These are phyloP conservation scores for Scenedesmus sp. DNA, from an alignment of 163 green algal species.

Conservation along the genomic window DNA sequence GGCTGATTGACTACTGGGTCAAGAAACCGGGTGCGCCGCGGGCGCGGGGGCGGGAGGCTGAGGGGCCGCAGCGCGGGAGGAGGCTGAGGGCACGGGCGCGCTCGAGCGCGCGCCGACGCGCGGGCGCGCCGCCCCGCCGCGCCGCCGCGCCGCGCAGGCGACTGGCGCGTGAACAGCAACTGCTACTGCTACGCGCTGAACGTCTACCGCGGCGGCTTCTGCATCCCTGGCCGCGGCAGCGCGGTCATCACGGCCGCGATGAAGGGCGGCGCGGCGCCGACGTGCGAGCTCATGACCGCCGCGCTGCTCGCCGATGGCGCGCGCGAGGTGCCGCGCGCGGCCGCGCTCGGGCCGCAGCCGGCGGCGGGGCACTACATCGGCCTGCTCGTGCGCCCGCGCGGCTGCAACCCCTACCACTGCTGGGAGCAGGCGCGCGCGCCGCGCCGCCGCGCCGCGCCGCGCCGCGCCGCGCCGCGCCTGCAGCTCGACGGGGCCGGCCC, in stretches of 20 bases:
- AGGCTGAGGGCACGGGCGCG: too few species aligned
- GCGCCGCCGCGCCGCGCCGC: too few species aligned
- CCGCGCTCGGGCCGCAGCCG: background rate
- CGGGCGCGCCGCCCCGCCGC: too few species aligned
- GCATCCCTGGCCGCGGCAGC: background rate
- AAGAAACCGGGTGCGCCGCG: constrained; percentile 15
- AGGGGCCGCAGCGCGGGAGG: background rate
- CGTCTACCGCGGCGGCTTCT: constrained; percentile 19
- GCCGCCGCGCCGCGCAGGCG: too few species aligned
- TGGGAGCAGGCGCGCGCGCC: constrained; percentile 23
- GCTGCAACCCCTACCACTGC: constrained; percentile 36
- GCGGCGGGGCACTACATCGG: constrained; percentile 21
- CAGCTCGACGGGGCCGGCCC: too few species aligned
- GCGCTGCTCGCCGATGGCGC: constrained; percentile 16
- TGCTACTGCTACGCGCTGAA: constrained; percentile 29
- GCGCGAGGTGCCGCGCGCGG: background rate
- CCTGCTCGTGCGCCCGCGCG: background rate
- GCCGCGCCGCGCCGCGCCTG: too few species aligned
- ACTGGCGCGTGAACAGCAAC: constrained; percentile 22
- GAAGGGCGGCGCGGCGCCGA: background rate
- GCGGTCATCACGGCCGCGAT: background rate
- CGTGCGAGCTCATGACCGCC: constrained; percentile 1
- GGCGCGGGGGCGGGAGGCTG: background rate
- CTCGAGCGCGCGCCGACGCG: too few species aligned
- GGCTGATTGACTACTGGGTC: constrained; percentile 9